These are phyloP conservation scores for Zizania latifolia DNA, from an alignment of 176 grass and related monocot species.

Conservation along the genomic window DNA sequence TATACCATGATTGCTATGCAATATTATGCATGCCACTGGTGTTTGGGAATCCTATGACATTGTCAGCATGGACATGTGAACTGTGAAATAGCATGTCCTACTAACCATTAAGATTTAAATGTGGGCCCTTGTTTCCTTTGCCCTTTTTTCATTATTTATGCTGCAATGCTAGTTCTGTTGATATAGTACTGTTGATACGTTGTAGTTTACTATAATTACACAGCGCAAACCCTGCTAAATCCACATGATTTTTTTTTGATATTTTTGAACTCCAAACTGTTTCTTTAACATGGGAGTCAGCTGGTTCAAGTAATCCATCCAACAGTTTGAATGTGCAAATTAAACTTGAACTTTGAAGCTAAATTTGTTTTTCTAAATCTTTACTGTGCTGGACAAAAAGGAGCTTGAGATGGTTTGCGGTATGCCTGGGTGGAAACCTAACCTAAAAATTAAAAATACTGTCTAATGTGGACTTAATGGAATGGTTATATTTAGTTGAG, in stretches of 20 bases:
- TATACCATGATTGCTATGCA: background rate
- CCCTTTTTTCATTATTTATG: background rate
- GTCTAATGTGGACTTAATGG: background rate
- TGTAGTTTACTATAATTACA: background rate
- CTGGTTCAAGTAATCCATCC: background rate
- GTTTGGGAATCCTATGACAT: background rate
- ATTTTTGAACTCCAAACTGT: background rate
- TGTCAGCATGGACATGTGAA: background rate
- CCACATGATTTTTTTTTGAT: background rate
- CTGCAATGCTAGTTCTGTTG: background rate
- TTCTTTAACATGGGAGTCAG: background rate
- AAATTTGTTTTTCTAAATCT: background rate
- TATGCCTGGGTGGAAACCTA: background rate
- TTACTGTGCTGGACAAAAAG: background rate
- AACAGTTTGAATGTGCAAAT: background rate
- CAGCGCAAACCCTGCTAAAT: background rate
- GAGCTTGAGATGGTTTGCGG: background rate
- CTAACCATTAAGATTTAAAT: background rate
- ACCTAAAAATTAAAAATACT: conserved; percentile 4
- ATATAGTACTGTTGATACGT: background rate
- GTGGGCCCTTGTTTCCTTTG: background rate
- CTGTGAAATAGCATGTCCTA: background rate
- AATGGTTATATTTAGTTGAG: background rate
- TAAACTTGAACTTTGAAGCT: background rate
- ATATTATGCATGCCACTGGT: background rate